Percentiles rank a stretch among this genome's conserved stretches.
Evolutionary conservation across 148 eudicot genomes (phyloP).

Genomic region (Rhododendron molle): DNA sequence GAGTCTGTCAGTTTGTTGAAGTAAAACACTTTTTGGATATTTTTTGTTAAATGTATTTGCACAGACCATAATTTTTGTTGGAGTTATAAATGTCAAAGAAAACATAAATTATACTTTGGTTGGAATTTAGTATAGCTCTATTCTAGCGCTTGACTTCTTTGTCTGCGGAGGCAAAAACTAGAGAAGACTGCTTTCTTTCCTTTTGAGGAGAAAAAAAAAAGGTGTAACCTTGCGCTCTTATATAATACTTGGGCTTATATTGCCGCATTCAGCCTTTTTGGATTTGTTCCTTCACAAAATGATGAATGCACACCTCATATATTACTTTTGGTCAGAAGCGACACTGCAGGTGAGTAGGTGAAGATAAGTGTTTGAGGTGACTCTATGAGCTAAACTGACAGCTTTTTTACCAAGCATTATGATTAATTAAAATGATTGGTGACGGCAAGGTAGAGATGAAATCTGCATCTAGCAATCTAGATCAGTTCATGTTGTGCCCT

Average conservation of each 20-base stretch:
- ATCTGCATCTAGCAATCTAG: neutral
- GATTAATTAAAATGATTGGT: neutral
- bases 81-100: neutral
- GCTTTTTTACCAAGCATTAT: neutral
- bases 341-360: neutral
- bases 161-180: neutral
- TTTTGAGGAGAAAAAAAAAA: neutral
- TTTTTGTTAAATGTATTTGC: neutral
- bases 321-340: neutral
- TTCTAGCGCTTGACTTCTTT: neutral
- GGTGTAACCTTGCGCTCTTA: neutral
- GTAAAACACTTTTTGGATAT: neutral
- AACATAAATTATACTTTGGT: neutral
- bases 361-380: neutral
- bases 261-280: neutral
- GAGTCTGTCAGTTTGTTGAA: conserved; percentile 2
- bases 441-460: neutral
- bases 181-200: neutral
- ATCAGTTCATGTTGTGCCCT: neutral
- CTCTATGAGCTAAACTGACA: neutral
- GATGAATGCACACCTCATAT: neutral
- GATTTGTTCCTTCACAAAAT: neutral
- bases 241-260: neutral
- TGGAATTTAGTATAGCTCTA: neutral
- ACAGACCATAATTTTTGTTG: neutral